phyloP scores from a whole-genome alignment of 2,329 filamentous ascomycete genomes.

The Polychaeton citri region DNA sequence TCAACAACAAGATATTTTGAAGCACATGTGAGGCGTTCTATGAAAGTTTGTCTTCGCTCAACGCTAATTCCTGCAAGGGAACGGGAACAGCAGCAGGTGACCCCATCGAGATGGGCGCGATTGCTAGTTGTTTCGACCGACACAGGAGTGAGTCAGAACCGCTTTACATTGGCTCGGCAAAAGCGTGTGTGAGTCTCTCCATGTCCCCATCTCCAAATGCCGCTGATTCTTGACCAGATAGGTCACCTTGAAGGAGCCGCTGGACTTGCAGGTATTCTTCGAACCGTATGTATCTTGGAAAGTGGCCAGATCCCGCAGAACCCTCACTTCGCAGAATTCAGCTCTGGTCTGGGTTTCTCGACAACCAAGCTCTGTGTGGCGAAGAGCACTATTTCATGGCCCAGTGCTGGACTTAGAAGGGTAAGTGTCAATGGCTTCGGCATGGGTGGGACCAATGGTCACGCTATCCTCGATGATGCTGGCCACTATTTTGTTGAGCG shows the following conservation, averaged over 20 bases:
- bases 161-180: too few relatives aligned
- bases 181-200: too few relatives aligned
- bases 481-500: not conserved
- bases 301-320: conserved; percentile 14
- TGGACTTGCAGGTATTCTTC: conserved; percentile 14
- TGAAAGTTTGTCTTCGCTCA: too few relatives aligned
- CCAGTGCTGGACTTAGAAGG: not conserved
- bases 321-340: conserved; percentile 11
- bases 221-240: not conserved
- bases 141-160: conserved; percentile 3
- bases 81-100: conserved; percentile 5
- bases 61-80: too few relatives aligned
- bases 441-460: not conserved
- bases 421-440: not conserved
- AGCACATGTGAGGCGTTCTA: conserved; percentile 4
- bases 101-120: not conserved
- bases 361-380: not conserved
- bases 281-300: conserved; percentile 14
- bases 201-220: not conserved
- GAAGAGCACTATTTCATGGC: not conserved
- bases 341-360: conserved; percentile 2
- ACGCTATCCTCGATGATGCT: not conserved
- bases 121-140: not conserved
- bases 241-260: conserved; percentile 13
- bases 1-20: conserved; percentile 7